Percentiles rank a stretch among this genome's conserved stretches.
Conservation (phyloP, 768 basidiomycete genomes). For the Boletellus ananas region DNA sequence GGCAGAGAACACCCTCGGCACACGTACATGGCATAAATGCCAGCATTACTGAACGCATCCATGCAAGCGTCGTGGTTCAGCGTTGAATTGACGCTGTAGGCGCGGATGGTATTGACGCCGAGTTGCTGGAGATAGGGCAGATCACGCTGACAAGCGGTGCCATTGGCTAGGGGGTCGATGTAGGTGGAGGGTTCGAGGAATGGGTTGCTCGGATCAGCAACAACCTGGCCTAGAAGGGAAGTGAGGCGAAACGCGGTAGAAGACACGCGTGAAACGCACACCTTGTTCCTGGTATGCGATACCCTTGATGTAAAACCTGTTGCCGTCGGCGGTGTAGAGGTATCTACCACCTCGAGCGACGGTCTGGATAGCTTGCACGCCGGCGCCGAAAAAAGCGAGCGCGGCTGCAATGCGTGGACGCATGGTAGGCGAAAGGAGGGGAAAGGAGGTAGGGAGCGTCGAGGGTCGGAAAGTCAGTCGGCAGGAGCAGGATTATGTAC, state of each 20-base stretch:
- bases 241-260: neutral
- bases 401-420: constrained; percentile 20
- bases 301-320: constrained; percentile 85
- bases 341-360: constrained; percentile 74
- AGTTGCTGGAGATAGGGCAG: constrained; percentile 72
- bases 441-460: constrained; percentile 10
- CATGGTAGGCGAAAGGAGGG: constrained; percentile 21
- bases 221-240: constrained; percentile 30
- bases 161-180: constrained; percentile 72
- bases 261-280: constrained; percentile 17
- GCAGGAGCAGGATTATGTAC: too few species aligned
- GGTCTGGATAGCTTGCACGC: constrained; percentile 61
- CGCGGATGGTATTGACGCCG: constrained; percentile 76
- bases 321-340: constrained; percentile 73
- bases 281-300: constrained; percentile 85
- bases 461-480: neutral
- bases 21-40: constrained; percentile 86
- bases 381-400: constrained; percentile 38
- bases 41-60: constrained; percentile 66
- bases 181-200: constrained; percentile 73
- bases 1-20: neutral
- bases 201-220: constrained; percentile 50
- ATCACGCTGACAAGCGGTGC: constrained; percentile 70
- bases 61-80: constrained; percentile 88
- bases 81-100: constrained; percentile 81